Evolutionary conservation across 768 basidiomycete genomes (phyloP).

Genomic region (Termitomyces sp.): DNA sequence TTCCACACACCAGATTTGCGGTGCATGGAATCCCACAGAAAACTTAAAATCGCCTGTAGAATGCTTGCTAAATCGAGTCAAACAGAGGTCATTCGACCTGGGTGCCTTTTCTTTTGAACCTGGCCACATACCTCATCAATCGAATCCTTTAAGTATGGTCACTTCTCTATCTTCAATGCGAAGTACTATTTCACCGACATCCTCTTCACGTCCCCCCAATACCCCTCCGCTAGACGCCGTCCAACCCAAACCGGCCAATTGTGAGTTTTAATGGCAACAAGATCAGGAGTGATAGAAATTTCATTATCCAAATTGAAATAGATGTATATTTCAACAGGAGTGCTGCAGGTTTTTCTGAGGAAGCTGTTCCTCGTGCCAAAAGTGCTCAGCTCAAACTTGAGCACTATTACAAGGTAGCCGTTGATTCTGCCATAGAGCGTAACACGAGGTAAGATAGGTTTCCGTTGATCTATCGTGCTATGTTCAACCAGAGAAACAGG

Average conservation of each 20-base stretch:
- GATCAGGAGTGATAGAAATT: background rate
- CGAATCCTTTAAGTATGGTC: slow-evolving; percentile 4
- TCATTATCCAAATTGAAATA: slow-evolving; percentile 34
- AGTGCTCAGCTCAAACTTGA: slow-evolving; percentile 93
- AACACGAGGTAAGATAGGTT: slow-evolving; percentile 65
- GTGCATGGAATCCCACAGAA: background rate
- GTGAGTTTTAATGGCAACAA: slow-evolving; percentile 17
- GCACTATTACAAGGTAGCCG: slow-evolving; percentile 94
- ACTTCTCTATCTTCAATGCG: slow-evolving; percentile 9
- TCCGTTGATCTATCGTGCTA: background rate
- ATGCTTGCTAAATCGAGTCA: background rate
- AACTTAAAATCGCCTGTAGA: too few relatives aligned
- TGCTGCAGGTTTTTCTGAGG: slow-evolving; percentile 69
- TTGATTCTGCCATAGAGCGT: slow-evolving; percentile 91
- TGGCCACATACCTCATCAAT: background rate
- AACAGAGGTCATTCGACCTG: background rate
- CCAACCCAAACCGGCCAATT: slow-evolving; percentile 23
- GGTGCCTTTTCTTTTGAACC: too few relatives aligned
- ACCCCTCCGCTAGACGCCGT: slow-evolving; percentile 4
- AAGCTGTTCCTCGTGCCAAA: slow-evolving; percentile 79
- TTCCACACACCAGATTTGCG: background rate
- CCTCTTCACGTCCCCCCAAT: slow-evolving; percentile 12
- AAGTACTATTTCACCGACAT: slow-evolving; percentile 7
- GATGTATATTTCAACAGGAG: slow-evolving; percentile 93
- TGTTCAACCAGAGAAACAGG: slow-evolving; percentile 31